Conservation (phyloP, 768 basidiomycete genomes). For the Amanita phalloides region DNA sequence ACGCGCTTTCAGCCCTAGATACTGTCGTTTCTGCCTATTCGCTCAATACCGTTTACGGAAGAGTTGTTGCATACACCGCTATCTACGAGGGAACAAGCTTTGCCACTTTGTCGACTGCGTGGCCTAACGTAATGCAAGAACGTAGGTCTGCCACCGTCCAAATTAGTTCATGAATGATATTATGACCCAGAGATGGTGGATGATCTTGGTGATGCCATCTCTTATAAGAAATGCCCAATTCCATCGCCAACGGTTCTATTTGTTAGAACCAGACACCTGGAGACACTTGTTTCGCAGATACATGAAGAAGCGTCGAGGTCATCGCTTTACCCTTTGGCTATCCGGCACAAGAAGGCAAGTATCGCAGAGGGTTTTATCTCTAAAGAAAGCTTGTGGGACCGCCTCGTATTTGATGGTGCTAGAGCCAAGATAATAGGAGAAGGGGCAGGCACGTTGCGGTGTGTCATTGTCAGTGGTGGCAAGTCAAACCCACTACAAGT, state of each 20-base stretch:
- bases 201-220: conserved; percentile 38
- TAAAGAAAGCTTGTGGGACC: conserved; percentile 80
- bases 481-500: conserved; percentile 10
- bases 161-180: not conserved
- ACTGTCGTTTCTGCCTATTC: conserved; percentile 69
- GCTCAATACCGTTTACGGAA: conserved; percentile 67
- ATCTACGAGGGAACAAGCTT: conserved; percentile 67
- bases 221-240: conserved; percentile 39
- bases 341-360: conserved; percentile 67
- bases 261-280: conserved; percentile 52
- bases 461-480: conserved; percentile 70
- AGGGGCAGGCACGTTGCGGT: conserved; percentile 50
- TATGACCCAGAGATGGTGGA: not conserved
- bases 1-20: conserved; percentile 59
- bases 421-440: conserved; percentile 50
- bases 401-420: conserved; percentile 60
- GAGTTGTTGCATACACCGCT: conserved; percentile 73
- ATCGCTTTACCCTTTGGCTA: conserved; percentile 50
- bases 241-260: conserved; percentile 78
- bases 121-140: conserved; percentile 34
- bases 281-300: conserved; percentile 41
- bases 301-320: conserved; percentile 42
- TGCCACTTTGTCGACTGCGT: conserved; percentile 49
- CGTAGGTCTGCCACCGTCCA: conserved; percentile 18
- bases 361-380: conserved; percentile 66